These are phyloP conservation scores for Sporothrix curviconia DNA, from an alignment of 2,329 filamentous ascomycete species.

Conservation along the genomic window DNA sequence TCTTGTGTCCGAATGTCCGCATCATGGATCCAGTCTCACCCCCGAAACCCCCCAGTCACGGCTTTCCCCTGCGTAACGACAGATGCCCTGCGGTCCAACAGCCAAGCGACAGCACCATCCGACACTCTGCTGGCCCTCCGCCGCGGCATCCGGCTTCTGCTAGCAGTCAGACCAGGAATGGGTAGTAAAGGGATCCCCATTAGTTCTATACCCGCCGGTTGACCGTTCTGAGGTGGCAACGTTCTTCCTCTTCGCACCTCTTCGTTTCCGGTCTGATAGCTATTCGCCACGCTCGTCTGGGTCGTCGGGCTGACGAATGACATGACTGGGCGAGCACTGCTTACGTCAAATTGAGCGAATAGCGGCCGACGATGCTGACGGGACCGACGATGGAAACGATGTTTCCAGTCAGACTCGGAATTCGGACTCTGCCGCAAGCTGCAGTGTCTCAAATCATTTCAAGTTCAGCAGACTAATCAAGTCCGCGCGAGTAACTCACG, in stretches of 20 bases:
- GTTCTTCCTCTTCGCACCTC: constrained; percentile 29
- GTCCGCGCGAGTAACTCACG: background rate
- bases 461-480: constrained; percentile 7
- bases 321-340: too few species aligned
- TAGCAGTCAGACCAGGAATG: too few species aligned
- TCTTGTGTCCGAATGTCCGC: constrained; percentile 11
- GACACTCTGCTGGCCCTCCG: too few species aligned
- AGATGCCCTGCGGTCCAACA: too few species aligned
- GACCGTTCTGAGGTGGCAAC: constrained; percentile 20
- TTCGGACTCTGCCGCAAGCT: constrained; percentile 21
- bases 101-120: constrained; percentile 7
- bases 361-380: constrained; percentile 7
- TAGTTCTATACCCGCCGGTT: constrained; percentile 18
- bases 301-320: constrained; percentile 21
- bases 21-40: constrained; percentile 34
- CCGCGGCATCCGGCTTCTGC: too few species aligned
- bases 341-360: constrained; percentile 4
- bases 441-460: constrained; percentile 21
- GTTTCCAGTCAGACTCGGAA: constrained; percentile 17
- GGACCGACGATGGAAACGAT: background rate
- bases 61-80: too few species aligned
- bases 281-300: constrained; percentile 33
- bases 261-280: constrained; percentile 26
- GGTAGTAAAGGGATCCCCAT: too few species aligned
- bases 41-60: constrained; percentile 35